phyloP scores from a whole-genome alignment of 768 basidiomycete species.

The Lepiota subincarnata region DNA sequence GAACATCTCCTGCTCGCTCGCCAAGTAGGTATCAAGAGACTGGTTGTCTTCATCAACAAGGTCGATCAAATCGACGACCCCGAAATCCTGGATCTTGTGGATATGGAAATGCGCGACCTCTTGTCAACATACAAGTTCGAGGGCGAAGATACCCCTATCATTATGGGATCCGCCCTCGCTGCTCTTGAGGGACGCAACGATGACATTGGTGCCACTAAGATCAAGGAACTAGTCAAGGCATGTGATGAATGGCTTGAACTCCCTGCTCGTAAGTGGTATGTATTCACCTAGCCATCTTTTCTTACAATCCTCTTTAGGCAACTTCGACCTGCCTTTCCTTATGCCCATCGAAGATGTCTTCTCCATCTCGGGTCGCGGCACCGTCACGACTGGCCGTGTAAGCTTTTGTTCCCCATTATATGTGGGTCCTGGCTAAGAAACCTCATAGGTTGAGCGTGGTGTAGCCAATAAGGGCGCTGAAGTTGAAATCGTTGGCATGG shows the following conservation, averaged over 20 bases:
- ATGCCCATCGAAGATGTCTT: constrained; percentile 96
- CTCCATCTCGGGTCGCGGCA: constrained; percentile 97
- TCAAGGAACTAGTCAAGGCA: constrained; percentile 75
- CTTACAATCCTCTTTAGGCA: constrained; percentile 47
- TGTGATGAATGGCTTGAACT: constrained; percentile 96
- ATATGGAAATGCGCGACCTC: constrained; percentile 99
- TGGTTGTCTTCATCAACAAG: constrained; percentile 99
- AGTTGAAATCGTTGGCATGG: constrained; percentile 89
- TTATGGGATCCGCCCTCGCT: constrained; percentile 96
- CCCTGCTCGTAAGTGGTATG: constrained; percentile 58
- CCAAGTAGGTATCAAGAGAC: constrained; percentile 95
- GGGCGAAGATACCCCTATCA: constrained; percentile 95
- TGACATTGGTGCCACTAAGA: constrained; percentile 76
- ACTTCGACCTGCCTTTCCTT: constrained; percentile 97
- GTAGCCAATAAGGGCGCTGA: constrained; percentile 87
- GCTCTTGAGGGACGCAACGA: constrained; percentile 85
- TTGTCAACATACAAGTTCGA: constrained; percentile 91
- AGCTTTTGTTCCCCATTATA: constrained; percentile 20
- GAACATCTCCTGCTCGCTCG: constrained; percentile 97
- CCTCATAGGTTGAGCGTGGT: constrained; percentile 81
- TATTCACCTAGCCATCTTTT: constrained; percentile 22
- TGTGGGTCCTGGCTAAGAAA: neutral
- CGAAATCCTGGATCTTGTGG: constrained; percentile 98
- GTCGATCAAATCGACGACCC: constrained; percentile 94
- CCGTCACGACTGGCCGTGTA: constrained; percentile 92